phyloP scores from a whole-genome alignment of 108 stramenopile species.

The Nitzschia sp. region DNA sequence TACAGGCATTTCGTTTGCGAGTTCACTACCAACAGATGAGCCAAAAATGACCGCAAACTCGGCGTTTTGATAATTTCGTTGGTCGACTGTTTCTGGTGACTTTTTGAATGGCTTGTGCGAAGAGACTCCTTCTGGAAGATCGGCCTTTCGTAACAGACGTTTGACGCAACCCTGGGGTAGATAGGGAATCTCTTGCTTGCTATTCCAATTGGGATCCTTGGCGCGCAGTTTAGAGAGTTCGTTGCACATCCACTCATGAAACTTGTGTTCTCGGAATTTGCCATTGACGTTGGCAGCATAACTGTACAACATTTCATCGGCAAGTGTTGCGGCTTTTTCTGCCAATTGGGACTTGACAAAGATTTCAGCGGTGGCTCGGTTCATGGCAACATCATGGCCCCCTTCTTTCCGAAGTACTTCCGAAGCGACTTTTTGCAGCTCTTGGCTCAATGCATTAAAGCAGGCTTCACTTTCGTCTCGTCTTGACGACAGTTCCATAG shows the following conservation, averaged over 20 bases:
- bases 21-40: slow-evolving; percentile 28
- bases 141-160: slow-evolving; percentile 60
- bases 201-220: slow-evolving; percentile 22
- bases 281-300: slow-evolving; percentile 58
- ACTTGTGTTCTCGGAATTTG: slow-evolving; percentile 74
- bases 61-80: slow-evolving; percentile 40
- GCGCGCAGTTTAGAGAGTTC: slow-evolving; percentile 43
- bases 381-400: slow-evolving; percentile 17
- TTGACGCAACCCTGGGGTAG: slow-evolving; percentile 63
- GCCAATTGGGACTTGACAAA: slow-evolving; percentile 30
- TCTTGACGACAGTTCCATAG: slow-evolving; percentile 23
- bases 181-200: slow-evolving; percentile 34
- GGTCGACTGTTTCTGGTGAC: background rate
- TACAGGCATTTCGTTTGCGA: slow-evolving; percentile 34
- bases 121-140: slow-evolving; percentile 76
- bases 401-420: slow-evolving; percentile 20
- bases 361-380: slow-evolving; percentile 16
- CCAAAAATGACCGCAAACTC: slow-evolving; percentile 82
- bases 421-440: background rate
- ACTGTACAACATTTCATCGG: slow-evolving; percentile 66
- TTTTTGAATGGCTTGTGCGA: slow-evolving; percentile 60
- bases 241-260: slow-evolving; percentile 80
- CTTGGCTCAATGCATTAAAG: slow-evolving; percentile 21
- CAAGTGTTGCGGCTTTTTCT: slow-evolving; percentile 33
- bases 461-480: slow-evolving; percentile 22